Conservation (phyloP, 2,329 filamentous ascomycete genomes). For the Aspergillus aculeatus region DNA sequence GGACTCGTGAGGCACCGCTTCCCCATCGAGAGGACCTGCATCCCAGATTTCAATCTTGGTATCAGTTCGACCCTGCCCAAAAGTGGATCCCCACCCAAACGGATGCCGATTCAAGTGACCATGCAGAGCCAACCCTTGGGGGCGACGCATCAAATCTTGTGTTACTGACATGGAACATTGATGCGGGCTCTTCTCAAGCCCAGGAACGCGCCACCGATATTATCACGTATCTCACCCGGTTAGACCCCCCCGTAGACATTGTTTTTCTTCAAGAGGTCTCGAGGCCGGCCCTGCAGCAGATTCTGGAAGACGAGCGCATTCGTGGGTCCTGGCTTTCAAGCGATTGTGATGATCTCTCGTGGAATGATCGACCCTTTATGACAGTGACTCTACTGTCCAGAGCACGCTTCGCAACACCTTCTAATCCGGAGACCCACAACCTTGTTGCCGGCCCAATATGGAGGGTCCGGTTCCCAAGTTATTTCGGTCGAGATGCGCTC, state of each 20-base stretch:
- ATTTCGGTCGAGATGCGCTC: conserved; percentile 2
- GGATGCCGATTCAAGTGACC: too few species aligned
- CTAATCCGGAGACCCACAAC: too few species aligned
- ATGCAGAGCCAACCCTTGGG: too few species aligned
- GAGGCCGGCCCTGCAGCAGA: conserved; percentile 9
- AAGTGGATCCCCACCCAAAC: too few species aligned
- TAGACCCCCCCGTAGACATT: conserved; percentile 5
- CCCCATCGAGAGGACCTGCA: too few species aligned
- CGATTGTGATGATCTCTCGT: too few species aligned
- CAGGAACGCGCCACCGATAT: conserved; percentile 13
- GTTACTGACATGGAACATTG: conserved; percentile 19
- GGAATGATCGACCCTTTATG: too few species aligned
- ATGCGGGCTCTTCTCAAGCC: conserved; percentile 2
- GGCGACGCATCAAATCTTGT: not conserved
- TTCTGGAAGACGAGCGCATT: conserved; percentile 11
- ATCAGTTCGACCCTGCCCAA: too few species aligned
- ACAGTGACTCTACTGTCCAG: too few species aligned
- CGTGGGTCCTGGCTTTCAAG: conserved; percentile 11
- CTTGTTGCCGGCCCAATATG: not conserved
- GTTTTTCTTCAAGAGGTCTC: conserved; percentile 18
- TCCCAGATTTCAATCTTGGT: too few species aligned
- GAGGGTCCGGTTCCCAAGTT: conserved; percentile 2
- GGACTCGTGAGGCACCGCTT: too few species aligned
- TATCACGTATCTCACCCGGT: conserved; percentile 6
- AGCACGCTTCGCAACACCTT: too few species aligned